A percentile compares a stretch with the other conserved stretches of the same genome.
Conservation (phyloP, 2,329 filamentous ascomycete genomes). For the Botrytis medusae region DNA sequence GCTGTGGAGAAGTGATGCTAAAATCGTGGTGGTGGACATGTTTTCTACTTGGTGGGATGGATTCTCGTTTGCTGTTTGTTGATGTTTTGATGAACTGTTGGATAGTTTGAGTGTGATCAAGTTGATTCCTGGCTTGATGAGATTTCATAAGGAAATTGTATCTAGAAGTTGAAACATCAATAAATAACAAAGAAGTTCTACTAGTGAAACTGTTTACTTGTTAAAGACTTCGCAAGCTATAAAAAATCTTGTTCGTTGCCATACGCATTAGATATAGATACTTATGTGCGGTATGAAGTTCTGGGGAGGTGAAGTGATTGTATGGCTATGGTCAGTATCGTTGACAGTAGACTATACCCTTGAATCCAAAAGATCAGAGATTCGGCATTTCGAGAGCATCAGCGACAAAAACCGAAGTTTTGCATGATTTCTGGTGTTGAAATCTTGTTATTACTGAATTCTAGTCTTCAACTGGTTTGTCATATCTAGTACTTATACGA, state of each 20-base stretch:
- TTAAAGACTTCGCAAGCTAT: background rate
- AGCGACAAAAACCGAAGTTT: background rate
- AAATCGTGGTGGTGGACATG: background rate
- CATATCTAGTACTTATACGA: too few species aligned
- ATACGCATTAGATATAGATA: background rate
- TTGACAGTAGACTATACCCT: background rate
- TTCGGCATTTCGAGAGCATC: background rate
- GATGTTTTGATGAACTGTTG: background rate
- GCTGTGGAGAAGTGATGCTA: background rate
- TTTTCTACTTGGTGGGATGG: background rate
- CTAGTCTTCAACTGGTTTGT: background rate
- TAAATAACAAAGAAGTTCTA: background rate
- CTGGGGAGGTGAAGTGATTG: background rate
- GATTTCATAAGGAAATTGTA: background rate
- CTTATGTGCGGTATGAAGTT: background rate
- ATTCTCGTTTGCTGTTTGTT: background rate
- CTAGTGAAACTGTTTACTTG: background rate
- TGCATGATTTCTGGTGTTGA: background rate
- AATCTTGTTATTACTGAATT: rapidly evolving
- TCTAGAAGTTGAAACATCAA: background rate
- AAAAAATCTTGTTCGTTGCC: background rate
- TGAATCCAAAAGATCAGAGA: background rate
- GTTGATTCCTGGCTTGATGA: background rate
- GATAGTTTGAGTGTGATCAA: background rate
- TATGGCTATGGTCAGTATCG: background rate